These are phyloP conservation scores for Pyrenophora teres DNA, from an alignment of 2,329 filamentous ascomycete genomes.

Conservation along the genomic window DNA sequence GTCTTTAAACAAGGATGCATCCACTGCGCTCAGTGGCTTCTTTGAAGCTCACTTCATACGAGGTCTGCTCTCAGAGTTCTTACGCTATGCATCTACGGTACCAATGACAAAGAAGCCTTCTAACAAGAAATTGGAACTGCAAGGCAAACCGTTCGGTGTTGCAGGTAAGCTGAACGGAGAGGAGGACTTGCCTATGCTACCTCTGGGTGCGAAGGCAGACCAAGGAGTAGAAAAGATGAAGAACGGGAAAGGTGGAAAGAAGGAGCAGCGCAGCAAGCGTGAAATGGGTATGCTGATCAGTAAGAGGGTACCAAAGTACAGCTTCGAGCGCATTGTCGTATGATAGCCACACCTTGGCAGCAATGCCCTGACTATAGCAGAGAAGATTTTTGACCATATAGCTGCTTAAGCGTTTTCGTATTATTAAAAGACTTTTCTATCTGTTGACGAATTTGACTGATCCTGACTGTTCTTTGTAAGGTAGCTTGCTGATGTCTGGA, in stretches of 20 bases:
- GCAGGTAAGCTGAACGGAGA: constrained; percentile 39
- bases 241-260: constrained; percentile 70
- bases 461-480: no score
- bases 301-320: constrained; percentile 81
- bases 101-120: constrained; percentile 40
- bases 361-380: background rate
- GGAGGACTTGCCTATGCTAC: constrained; percentile 60
- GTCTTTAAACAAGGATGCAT: constrained; percentile 69
- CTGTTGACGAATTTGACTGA: no score
- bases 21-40: constrained; percentile 71
- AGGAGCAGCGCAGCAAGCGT: constrained; percentile 69
- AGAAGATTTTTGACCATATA: no score
- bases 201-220: constrained; percentile 70
- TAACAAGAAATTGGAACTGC: constrained; percentile 40
- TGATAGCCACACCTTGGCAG: constrained; percentile 1
- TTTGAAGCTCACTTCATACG: constrained; percentile 70
- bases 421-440: no score
- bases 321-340: constrained; percentile 70
- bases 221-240: constrained; percentile 55
- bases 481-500: no score
- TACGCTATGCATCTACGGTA: constrained; percentile 57
- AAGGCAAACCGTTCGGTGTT: constrained; percentile 56
- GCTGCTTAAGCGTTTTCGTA: no score
- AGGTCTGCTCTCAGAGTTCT: constrained; percentile 67
- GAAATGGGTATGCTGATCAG: constrained; percentile 79